Conservation (phyloP, 306 rosid species). For the Fagus sylvatica region DNA sequence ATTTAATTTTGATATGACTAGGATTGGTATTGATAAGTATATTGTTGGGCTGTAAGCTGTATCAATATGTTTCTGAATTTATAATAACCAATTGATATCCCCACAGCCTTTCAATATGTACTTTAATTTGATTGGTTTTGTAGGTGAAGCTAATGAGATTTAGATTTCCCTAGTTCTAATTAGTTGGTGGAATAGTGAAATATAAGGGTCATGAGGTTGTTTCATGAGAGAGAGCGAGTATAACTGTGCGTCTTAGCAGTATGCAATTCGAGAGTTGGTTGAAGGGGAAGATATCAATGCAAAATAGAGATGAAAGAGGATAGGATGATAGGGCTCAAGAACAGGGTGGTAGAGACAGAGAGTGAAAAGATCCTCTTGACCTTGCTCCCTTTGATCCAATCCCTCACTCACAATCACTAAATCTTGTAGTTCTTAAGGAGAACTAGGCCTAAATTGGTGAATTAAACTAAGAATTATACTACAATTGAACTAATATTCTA, state of each 20-base stretch:
- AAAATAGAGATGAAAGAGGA: neutral
- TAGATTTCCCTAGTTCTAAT: neutral
- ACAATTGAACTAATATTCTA: too few species aligned
- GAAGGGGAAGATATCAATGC: neutral
- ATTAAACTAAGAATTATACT: too few species aligned
- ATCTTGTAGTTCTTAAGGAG: too few species aligned
- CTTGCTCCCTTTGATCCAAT: too few species aligned
- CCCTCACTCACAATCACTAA: too few species aligned
- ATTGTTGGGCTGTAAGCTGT: neutral
- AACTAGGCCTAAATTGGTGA: too few species aligned
- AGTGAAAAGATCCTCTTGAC: neutral
- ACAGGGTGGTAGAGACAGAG: neutral
- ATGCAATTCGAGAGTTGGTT: neutral
- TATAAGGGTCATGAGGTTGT: neutral
- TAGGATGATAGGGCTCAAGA: neutral
- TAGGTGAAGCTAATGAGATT: neutral
- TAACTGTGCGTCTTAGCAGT: neutral
- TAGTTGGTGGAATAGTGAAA: too few species aligned
- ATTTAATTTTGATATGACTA: too few species aligned
- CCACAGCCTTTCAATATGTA: neutral
- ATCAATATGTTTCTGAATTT: neutral
- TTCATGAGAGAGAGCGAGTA: neutral
- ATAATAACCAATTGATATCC: neutral
- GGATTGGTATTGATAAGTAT: too few species aligned
- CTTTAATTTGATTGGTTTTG: neutral